These are phyloP conservation scores for Furcasterigmium sp. DNA, from an alignment of 2,329 filamentous ascomycete species.

Conservation along the genomic window DNA sequence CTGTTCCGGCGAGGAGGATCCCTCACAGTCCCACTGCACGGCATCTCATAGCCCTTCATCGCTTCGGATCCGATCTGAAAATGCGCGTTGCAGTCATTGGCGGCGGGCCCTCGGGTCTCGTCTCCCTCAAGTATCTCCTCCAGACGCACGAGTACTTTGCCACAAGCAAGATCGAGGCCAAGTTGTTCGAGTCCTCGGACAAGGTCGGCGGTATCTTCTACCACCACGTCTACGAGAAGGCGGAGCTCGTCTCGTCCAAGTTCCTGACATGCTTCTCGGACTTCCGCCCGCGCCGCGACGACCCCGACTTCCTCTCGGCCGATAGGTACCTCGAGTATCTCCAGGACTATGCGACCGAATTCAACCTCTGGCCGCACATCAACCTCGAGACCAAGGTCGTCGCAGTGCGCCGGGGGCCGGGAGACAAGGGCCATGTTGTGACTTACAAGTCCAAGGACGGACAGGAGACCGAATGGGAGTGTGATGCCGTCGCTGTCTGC, in stretches of 20 bases:
- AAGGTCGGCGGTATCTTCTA: conserved; percentile 42
- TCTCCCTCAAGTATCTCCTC: conserved; percentile 32
- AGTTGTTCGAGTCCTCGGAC: conserved; percentile 37
- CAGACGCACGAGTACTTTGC: conserved; percentile 31
- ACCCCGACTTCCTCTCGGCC: conserved; percentile 38
- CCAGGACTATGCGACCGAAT: conserved; percentile 30
- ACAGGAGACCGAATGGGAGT: conserved; percentile 22
- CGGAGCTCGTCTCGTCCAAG: conserved; percentile 43
- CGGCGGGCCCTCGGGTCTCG: conserved; percentile 36
- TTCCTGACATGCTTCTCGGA: conserved; percentile 46
- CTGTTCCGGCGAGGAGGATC: too few species aligned
- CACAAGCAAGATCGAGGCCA: conserved; percentile 30
- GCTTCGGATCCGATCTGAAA: not conserved
- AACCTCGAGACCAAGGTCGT: conserved; percentile 24
- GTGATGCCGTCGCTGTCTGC: conserved; percentile 41
- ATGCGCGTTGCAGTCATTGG: conserved; percentile 37
- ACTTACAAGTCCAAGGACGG: conserved; percentile 10
- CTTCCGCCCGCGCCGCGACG: conserved; percentile 33
- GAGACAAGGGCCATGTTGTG: conserved; percentile 14
- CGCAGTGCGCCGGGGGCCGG: conserved; percentile 9
- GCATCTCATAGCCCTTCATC: not conserved
- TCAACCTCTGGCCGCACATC: conserved; percentile 31
- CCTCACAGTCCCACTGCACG: not conserved
- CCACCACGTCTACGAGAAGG: conserved; percentile 40
- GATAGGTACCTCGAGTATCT: conserved; percentile 37